A percentile compares a stretch with the other conserved stretches of the same genome.
These are phyloP conservation scores for Austroboletus olivaceoglutinosus DNA, from an alignment of 1,284 basidiomycete species.

Conservation along the genomic window DNA sequence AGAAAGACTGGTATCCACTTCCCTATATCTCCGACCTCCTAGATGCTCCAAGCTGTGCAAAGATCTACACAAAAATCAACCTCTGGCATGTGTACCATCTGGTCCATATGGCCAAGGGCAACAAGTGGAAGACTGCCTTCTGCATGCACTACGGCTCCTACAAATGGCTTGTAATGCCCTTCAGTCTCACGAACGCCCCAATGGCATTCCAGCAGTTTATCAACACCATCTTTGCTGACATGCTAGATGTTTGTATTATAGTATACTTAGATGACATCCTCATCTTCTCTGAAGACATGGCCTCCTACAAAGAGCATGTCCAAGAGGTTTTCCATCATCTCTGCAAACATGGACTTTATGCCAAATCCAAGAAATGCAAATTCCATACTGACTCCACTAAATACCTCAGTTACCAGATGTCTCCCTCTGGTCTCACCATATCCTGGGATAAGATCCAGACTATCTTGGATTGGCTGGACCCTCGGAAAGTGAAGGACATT, in stretches of 20 bases:
- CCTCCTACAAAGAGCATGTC: constrained; percentile 29
- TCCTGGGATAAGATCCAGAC: not conserved
- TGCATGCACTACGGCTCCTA: not conserved
- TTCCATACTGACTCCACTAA: constrained; percentile 21
- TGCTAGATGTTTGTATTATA: not conserved
- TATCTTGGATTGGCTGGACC: not conserved
- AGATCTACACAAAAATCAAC: not conserved
- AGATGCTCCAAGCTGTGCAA: not conserved
- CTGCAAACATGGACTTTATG: constrained; percentile 11
- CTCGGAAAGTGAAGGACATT: not conserved
- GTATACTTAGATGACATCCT: not conserved
- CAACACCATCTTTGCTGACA: not conserved
- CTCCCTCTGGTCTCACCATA: not conserved
- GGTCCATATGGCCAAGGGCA: not conserved
- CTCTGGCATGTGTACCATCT: not conserved
- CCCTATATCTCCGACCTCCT: not conserved
- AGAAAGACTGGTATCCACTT: not conserved
- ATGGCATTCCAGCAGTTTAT: not conserved
- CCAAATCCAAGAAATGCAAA: constrained; percentile 32
- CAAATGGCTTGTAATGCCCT: not conserved
- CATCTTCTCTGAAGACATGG: not conserved
- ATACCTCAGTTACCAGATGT: constrained; percentile 25
- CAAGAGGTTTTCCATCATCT: constrained; percentile 30
- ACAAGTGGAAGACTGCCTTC: not conserved
- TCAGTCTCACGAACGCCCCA: not conserved